Conservation (phyloP, 805 yeast species). For the Metschnikowia kofuensis region DNA sequence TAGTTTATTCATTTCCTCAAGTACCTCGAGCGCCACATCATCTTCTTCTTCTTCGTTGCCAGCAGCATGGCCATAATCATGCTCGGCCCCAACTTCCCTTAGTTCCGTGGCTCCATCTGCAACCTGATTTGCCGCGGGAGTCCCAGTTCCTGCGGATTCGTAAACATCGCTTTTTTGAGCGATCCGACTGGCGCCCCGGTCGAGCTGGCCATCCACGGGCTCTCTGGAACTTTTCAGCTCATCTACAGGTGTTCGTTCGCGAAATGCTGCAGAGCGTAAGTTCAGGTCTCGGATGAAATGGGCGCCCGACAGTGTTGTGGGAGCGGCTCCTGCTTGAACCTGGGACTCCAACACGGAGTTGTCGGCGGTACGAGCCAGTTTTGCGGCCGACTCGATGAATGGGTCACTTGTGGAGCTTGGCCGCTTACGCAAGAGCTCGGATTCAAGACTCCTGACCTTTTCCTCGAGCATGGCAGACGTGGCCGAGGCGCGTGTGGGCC, state of each 20-base stretch:
- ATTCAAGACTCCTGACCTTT: constrained; percentile 5
- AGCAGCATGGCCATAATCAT: constrained; percentile 18
- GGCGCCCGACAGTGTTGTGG: neutral
- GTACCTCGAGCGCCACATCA: constrained; percentile 50
- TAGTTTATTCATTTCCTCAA: constrained; percentile 56
- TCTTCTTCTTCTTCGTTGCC: constrained; percentile 30
- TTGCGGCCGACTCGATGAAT: constrained; percentile 24
- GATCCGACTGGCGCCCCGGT: constrained; percentile 3
- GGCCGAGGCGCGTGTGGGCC: constrained; percentile 11
- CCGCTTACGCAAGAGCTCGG: constrained; percentile 14
- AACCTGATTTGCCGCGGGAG: neutral
- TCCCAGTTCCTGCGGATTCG: neutral
- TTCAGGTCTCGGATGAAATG: constrained; percentile 17
- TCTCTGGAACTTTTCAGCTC: neutral
- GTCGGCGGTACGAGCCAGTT: constrained; percentile 5
- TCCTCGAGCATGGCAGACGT: constrained; percentile 5
- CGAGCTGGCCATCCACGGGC: constrained; percentile 1
- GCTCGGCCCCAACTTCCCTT: neutral
- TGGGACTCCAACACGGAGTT: neutral
- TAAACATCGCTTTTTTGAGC: neutral
- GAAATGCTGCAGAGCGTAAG: constrained; percentile 10
- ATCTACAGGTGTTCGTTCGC: constrained; percentile 4
- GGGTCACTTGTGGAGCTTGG: constrained; percentile 26
- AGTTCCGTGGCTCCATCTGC: neutral
- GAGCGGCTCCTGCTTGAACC: neutral